Percentiles rank a stretch among this genome's conserved stretches.
Evolutionary conservation across 352 stramenopile species (phyloP).

Genomic region (Globisporangium nunn): DNA sequence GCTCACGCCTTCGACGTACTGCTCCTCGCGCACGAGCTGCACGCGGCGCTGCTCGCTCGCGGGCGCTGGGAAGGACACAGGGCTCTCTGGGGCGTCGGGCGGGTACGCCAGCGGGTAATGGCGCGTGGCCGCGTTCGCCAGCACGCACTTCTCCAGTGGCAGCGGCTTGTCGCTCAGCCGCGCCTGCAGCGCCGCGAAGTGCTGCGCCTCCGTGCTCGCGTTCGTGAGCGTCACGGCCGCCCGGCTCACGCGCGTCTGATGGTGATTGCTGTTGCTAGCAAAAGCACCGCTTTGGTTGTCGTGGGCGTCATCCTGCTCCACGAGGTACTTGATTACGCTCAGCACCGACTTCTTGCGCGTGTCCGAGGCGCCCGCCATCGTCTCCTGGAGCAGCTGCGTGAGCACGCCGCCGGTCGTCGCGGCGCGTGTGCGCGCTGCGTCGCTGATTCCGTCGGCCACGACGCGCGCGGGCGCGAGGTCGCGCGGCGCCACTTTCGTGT

Average conservation of each 20-base stretch:
- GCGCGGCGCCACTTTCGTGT: constrained; percentile 9
- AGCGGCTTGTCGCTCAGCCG: constrained; percentile 2
- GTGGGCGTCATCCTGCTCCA: constrained; percentile 15
- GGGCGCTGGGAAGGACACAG: neutral
- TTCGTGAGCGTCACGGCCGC: constrained; percentile 4
- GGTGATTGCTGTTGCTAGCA: neutral
- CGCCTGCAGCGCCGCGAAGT: constrained; percentile 7
- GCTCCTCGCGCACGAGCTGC: neutral
- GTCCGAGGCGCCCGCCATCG: constrained; percentile 12
- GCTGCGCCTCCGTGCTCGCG: constrained; percentile 3
- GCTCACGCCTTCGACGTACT: neutral
- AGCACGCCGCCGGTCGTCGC: constrained; percentile 7
- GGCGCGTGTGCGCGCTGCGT: neutral
- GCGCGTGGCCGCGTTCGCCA: constrained; percentile 4
- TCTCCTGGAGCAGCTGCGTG: constrained; percentile 20
- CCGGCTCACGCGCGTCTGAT: neutral
- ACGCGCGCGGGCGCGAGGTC: constrained; percentile 5
- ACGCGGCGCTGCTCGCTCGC: constrained; percentile 1
- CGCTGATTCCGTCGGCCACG: neutral
- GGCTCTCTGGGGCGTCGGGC: neutral
- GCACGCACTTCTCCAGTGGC: constrained; percentile 7
- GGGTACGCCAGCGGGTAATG: constrained; percentile 7
- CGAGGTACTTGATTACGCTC: constrained; percentile 29
- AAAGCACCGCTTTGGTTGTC: neutral
- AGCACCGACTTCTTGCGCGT: constrained; percentile 17